Percentiles rank a stretch among this genome's conserved stretches.
phyloP scores from a whole-genome alignment of 1,284 basidiomycete genomes.

The Ustilago esculenta region DNA sequence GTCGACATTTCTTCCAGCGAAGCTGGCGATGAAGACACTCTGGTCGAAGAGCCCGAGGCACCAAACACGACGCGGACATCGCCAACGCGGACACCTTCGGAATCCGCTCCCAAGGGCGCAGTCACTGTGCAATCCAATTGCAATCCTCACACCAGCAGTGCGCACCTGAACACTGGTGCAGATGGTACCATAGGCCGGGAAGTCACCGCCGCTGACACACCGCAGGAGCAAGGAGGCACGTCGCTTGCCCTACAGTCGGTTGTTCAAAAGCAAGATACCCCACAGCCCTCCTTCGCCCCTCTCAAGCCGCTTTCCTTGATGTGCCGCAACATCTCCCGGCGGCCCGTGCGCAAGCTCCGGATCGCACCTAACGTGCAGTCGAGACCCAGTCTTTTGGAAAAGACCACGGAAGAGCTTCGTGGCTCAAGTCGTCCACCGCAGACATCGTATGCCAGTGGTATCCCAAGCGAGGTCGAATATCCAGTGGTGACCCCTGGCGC shows the following conservation, averaged over 20 bases:
- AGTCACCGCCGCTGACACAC: background rate
- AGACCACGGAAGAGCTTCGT: conserved; percentile 23
- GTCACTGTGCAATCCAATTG: conserved; percentile 11
- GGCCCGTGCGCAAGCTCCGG: conserved; percentile 22
- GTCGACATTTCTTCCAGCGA: conserved; percentile 22
- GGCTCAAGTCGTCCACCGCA: conserved; percentile 11
- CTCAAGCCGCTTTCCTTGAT: background rate
- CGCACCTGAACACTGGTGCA: too few species aligned
- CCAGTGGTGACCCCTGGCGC: background rate
- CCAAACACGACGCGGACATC: background rate
- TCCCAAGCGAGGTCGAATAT: background rate
- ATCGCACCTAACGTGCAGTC: conserved; percentile 37
- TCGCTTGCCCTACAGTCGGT: background rate
- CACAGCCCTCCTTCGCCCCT: background rate
- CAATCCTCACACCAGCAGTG: background rate
- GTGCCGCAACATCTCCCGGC: background rate
- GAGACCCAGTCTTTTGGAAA: conserved; percentile 24
- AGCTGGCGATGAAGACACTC: conserved; percentile 1
- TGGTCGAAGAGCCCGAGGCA: conserved; percentile 6
- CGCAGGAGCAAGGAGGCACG: background rate
- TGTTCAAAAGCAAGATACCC: conserved; percentile 15
- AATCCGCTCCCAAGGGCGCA: conserved; percentile 1
- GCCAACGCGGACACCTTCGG: too few species aligned
- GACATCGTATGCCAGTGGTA: conserved; percentile 7
- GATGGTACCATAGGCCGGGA: too few species aligned